A percentile compares a stretch with the other conserved stretches of the same genome.
These are phyloP conservation scores for Lactarius akahatsu DNA, from an alignment of 768 basidiomycete species.

Conservation along the genomic window DNA sequence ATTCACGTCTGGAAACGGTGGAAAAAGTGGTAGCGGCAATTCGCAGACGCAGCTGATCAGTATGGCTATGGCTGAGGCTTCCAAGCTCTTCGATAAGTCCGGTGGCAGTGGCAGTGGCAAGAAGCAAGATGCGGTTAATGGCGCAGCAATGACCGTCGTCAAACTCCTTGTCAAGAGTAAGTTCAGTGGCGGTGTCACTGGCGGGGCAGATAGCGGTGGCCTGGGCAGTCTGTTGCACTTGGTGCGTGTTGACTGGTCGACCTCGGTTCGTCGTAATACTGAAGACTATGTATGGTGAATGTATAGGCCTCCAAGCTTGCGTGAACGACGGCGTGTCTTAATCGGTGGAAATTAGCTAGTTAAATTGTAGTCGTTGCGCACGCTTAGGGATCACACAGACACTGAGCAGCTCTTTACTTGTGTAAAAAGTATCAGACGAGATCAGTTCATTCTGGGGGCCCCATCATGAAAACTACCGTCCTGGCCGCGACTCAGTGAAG, in stretches of 20 bases:
- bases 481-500: too few relatives aligned
- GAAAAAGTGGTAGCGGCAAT: conserved; percentile 43
- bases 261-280: conserved; percentile 25
- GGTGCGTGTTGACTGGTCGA: conserved; percentile 3
- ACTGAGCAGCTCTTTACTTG: not conserved
- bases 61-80: conserved; percentile 81
- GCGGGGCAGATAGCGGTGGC: conserved; percentile 71
- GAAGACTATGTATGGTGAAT: conserved; percentile 6
- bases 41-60: conserved; percentile 68
- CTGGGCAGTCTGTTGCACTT: conserved; percentile 53
- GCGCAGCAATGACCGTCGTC: conserved; percentile 83
- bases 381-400: not conserved
- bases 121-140: conserved; percentile 83
- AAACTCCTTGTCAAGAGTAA: conserved; percentile 76
- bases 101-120: conserved; percentile 62
- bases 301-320: conserved; percentile 23
- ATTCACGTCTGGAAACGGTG: conserved; percentile 56
- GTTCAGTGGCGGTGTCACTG: conserved; percentile 47
- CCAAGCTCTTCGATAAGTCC: conserved; percentile 69
- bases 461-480: too few relatives aligned
- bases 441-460: too few relatives aligned
- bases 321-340: not conserved
- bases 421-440: not conserved
- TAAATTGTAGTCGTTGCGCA: not conserved
- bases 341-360: not conserved